Evolutionary conservation across 2,329 filamentous ascomycete species (phyloP), one percentile per base, ranked within the genome.

Genomic region (Colletotrichum incanum): DNA sequence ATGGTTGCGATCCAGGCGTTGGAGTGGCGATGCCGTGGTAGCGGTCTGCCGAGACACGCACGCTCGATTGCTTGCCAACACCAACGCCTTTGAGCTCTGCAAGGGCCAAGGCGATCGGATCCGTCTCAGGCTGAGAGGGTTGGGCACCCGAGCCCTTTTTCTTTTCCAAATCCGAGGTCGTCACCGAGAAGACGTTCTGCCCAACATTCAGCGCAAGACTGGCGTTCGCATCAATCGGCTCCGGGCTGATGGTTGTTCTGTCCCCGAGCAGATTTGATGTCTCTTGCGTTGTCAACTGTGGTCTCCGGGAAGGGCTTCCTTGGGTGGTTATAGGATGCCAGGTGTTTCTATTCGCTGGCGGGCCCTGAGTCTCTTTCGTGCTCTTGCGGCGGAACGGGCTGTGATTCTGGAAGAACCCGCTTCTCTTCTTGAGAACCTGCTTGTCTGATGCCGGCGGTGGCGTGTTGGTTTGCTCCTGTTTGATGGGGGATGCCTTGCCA

Each of bases 1-100:
- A 80, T 8, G 82, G 79, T 58, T 84, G 84, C 56, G 80, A 79
- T 9, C 86, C 86, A 1, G 90, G 93, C 8, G 88, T 91, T 6
- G 96, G 96, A 1, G 96, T 98, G 16, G 93, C 86, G 74, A 99
- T 92, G n/a, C 96, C 96, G 79, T 97, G 94, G 82, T 98, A 98
- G 73, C 94, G 92, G 81, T 99, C 97, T 23, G 95, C 96, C n/a
- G 96, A 97, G 72, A 98, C 91, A n/a, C 97, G 91, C 60, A 90
- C 87, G 4, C 92, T 92, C 8, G 94, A 90, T 76, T 95, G 93
- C 82, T 98, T 98, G 20, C 86, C 89, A 16, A 93, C 86, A 0
- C 86, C 88, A 5, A 95, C 93, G 0, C 93, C 94, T 84, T 97
- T 98, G 45, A 99, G 87, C 78, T 99, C 96, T 14, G 96, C 96